Conservation (phyloP, 352 stramenopile genomes). For the Aphanomyces euteiches region DNA sequence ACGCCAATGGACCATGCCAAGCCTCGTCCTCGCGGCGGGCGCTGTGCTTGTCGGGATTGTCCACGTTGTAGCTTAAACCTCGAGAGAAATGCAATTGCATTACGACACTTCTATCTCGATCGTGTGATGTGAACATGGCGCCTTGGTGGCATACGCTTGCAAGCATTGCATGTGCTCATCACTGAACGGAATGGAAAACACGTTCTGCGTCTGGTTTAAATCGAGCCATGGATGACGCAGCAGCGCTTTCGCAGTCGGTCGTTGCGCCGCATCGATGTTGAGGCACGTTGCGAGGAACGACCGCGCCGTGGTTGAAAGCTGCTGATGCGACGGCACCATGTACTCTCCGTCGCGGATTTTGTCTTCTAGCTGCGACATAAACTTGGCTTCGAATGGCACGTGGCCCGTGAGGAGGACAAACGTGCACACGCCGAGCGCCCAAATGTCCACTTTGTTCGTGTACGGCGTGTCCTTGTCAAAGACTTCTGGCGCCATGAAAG, state of each 20-base stretch:
- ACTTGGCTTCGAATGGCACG: conserved; percentile 72
- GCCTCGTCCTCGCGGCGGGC: conserved; percentile 7
- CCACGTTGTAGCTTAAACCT: background rate
- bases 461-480: conserved; percentile 58
- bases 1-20: conserved; percentile 25
- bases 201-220: conserved; percentile 32
- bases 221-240: conserved; percentile 73
- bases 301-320: conserved; percentile 56
- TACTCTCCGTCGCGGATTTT: conserved; percentile 68
- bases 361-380: conserved; percentile 82
- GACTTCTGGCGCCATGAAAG: conserved; percentile 85
- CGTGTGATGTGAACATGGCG: no score
- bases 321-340: conserved; percentile 48
- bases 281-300: conserved; percentile 81
- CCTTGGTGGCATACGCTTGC: conserved; percentile 1
- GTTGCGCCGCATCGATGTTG: conserved; percentile 51
- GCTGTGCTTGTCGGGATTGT: conserved; percentile 6
- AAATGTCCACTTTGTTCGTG: conserved; percentile 66
- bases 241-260: conserved; percentile 55
- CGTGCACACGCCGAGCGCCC: conserved; percentile 69
- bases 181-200: conserved; percentile 8
- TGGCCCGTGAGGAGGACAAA: conserved; percentile 70
- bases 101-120: no score
- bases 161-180: conserved; percentile 14
- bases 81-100: background rate